Evolutionary conservation across 441 rosid species (phyloP).

Genomic region (Cnidoscolus chayamansa): DNA sequence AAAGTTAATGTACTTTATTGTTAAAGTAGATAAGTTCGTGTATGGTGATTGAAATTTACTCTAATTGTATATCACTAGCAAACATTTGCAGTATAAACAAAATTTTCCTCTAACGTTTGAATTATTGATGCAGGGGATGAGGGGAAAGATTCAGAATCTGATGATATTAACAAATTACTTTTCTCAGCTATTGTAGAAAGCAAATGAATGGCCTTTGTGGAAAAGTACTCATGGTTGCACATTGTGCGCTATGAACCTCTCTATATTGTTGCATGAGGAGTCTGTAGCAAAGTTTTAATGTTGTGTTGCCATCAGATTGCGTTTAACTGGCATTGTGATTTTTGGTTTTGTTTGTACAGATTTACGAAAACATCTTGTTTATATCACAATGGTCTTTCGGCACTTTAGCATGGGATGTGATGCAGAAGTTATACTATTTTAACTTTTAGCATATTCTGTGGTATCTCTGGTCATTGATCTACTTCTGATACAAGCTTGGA

Average conservation of each 20-base stretch:
- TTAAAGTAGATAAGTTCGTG: too few relatives aligned
- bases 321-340: too few relatives aligned
- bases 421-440: too few relatives aligned
- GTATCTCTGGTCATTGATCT: too few relatives aligned
- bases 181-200: slow-evolving; percentile 70
- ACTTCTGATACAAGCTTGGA: too few relatives aligned
- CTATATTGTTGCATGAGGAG: neutral
- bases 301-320: neutral
- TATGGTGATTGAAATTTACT: too few relatives aligned
- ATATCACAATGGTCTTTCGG: too few relatives aligned
- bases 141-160: slow-evolving; percentile 42
- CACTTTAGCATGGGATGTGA: too few relatives aligned
- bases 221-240: neutral
- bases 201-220: slow-evolving; percentile 25
- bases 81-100: neutral
- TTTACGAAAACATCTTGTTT: too few relatives aligned
- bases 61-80: neutral
- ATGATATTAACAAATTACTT: slow-evolving; percentile 68
- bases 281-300: neutral
- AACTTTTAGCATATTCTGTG: too few relatives aligned
- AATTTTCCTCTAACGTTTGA: neutral
- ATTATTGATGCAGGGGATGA: slow-evolving; percentile 50
- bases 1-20: too few relatives aligned
- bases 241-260: neutral
- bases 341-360: too few relatives aligned